A percentile compares a stretch with the other conserved stretches of the same genome.
These are phyloP conservation scores for Phialocephala subalpina DNA, from an alignment of 2,329 filamentous ascomycete species.

Conservation along the genomic window DNA sequence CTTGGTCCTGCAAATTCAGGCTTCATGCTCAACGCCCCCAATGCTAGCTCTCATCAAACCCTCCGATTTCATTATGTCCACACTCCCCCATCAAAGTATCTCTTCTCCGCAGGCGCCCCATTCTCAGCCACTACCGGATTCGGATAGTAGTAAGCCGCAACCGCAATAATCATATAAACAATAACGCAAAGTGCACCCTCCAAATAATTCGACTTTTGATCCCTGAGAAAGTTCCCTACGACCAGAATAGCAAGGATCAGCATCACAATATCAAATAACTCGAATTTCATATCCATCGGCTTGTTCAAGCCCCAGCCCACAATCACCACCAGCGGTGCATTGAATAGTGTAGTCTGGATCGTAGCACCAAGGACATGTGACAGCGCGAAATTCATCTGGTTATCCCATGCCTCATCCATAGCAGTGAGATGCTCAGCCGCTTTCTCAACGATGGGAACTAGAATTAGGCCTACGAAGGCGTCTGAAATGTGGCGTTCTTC, in stretches of 20 bases:
- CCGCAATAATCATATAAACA: conserved; percentile 66
- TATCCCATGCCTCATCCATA: conserved; percentile 84
- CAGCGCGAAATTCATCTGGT: conserved; percentile 64
- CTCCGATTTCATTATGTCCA: no score
- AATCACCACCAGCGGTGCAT: conserved; percentile 82
- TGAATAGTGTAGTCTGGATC: conserved; percentile 89
- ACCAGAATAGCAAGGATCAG: conserved; percentile 86
- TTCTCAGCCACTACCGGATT: neutral
- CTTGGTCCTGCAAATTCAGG: no score
- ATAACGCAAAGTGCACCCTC: conserved; percentile 86
- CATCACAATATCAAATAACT: conserved; percentile 86
- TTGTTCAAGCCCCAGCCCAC: conserved; percentile 81
- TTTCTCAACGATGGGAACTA: conserved; percentile 86
- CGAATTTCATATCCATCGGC: conserved; percentile 82
- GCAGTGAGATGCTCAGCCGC: conserved; percentile 86
- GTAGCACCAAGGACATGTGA: conserved; percentile 66
- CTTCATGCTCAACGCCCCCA: no score
- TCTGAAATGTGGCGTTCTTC: conserved; percentile 58
- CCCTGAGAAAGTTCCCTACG: conserved; percentile 85
- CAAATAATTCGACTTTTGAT: conserved; percentile 90
- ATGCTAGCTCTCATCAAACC: no score
- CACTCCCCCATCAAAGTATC: no score
- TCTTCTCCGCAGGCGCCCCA: no score
- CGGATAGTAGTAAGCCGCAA: conserved; percentile 64
- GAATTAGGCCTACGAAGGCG: conserved; percentile 74